Evolutionary conservation across 306 rosid species (phyloP).

Genomic region (Trifolium subterraneum): DNA sequence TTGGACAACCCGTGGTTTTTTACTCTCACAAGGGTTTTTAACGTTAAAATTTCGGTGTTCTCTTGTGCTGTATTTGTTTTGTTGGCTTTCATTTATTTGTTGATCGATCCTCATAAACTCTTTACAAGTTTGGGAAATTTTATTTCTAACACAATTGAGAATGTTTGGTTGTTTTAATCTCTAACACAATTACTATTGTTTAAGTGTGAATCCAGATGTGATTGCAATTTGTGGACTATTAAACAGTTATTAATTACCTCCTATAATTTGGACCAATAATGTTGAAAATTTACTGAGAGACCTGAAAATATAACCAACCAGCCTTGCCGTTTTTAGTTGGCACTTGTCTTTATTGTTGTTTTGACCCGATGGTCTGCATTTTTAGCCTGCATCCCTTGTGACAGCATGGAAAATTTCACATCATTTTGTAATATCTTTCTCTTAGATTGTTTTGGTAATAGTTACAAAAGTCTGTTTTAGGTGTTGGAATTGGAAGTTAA

Average conservation of each 20-base stretch:
- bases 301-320: neutral
- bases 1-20: too few species aligned
- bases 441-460: neutral
- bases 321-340: conserved; percentile 6
- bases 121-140: too few species aligned
- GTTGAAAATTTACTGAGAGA: neutral
- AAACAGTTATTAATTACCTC: conserved; percentile 7
- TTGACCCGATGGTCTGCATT: neutral
- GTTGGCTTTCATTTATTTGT: too few species aligned
- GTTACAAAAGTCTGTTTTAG: conserved; percentile 2
- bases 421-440: conserved; percentile 11
- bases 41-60: too few species aligned
- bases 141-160: neutral
- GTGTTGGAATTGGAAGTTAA: conserved; percentile 19
- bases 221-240: conserved; percentile 20
- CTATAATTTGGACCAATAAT: neutral
- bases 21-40: too few species aligned
- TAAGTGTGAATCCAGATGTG: neutral
- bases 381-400: neutral
- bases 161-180: neutral
- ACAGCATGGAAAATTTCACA: neutral
- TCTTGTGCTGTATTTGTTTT: too few species aligned
- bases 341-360: conserved; percentile 2
- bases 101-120: too few species aligned
- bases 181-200: neutral